Base-by-base conservation (phyloP, 2,329 filamentous ascomycete species). In the Akanthomyces lecanii region DNA sequence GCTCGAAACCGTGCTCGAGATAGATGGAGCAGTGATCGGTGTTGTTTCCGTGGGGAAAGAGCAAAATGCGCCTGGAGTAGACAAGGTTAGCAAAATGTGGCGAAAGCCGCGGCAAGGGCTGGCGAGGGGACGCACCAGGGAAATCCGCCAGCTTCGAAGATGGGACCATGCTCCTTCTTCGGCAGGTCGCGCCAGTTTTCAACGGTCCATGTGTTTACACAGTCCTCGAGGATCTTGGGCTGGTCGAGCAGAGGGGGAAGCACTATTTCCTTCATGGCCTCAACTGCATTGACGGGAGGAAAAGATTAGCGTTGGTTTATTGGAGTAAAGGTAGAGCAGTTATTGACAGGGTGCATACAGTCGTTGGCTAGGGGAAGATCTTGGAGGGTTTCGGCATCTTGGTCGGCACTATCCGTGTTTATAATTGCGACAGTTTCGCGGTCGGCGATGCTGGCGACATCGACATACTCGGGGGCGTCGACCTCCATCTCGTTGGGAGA, bases 41-140 rank as follows among this genome's bases (percentile, higher is more conserved):
- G 68, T 96, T 94, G 75, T 99, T 99, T 58, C 95, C 95, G 66
- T 88, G 92, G 0, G 95, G 94, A 72, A 99, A 99, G 74, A 99
- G 92, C 16, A 99, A 84, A 69, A 98, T 89, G 71, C 94, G 90
- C 95, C 90, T 93, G 66, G 25, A 52, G 57, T 66, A 72, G 54
- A 71, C 69, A 61, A 58, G 51, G 67, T 67, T 63, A 68, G 67
- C 12, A 53, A 21, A 6, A 48, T 18, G 47, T 6, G 3, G 59
- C 56, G 51, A 25, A 51, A 40, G 65, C 50, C 21, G 23, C 18
- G 51, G 47, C 36, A 30, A 57, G 50, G 45, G 45, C 44, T 25
- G 48, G 52, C 59, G 51, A 54, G 55, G 63, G 4, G 25, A 78
- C 85, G 72, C 76, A 92, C 90, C 95, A 99, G 74, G 94, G 95